phyloP scores from a whole-genome alignment of 2,329 filamentous ascomycete species.

The Allantophomopsis cytisporea region DNA sequence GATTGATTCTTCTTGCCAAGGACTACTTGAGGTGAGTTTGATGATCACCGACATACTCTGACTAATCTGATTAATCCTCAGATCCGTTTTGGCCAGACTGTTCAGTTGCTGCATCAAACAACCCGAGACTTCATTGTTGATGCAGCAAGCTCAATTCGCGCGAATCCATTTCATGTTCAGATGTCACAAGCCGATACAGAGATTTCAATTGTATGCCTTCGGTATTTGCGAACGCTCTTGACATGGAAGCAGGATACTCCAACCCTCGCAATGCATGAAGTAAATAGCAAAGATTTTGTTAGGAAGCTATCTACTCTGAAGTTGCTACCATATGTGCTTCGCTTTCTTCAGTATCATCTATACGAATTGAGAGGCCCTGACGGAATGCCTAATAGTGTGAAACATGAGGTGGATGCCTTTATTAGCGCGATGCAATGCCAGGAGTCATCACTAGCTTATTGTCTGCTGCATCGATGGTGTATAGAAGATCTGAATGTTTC shows the following conservation, averaged over 20 bases:
- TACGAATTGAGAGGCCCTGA: neutral
- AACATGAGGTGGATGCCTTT: neutral
- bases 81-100: neutral
- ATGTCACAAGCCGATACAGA: neutral
- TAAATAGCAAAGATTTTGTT: neutral
- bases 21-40: constrained; percentile 1
- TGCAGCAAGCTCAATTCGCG: neutral
- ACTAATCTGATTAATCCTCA: neutral
- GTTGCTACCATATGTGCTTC: neutral
- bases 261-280: neutral
- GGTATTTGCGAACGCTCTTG: neutral
- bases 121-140: constrained; percentile 2
- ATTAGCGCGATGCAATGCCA: neutral
- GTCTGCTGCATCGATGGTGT: neutral
- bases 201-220: neutral
- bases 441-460: neutral
- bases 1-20: neutral
- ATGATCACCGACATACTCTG: neutral
- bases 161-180: neutral
- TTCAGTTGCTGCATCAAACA: constrained; percentile 3
- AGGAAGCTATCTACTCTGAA: neutral
- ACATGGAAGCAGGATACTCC: neutral
- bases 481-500: neutral
- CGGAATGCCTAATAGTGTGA: neutral
- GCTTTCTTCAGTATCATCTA: neutral